Base-by-base conservation (phyloP, 331 rosid genomes). In the Quercus tomentella region DNA sequence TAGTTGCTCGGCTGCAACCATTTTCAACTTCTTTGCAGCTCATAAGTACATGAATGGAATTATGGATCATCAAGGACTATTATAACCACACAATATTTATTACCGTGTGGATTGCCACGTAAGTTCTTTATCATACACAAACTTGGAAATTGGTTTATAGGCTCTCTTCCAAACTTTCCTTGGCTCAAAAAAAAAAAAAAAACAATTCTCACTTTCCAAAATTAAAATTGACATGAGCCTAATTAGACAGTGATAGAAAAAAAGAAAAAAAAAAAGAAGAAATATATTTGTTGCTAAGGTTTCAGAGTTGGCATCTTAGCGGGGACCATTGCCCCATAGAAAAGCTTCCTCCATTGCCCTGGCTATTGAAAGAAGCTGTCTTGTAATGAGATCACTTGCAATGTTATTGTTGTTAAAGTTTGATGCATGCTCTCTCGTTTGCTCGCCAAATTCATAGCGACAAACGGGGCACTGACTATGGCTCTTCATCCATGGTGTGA, bases 401-500 rank as follows among this genome's bases (percentile, higher is more conserved):
- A 55, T 37, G 56, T 54, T 54, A 78, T 43, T 62, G 65, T 49
- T 76, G 65, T 31, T 77, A 30, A 77, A 74, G 70, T 85, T 58
- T 18, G 88, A 69, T 63, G 86, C 7, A 37, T 76, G 28, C 52
- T 58, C 77, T 54, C 37, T 74, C 16, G 15, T 76, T 77, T 56
- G 80, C 73, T 89, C 88, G 23, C 30, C 77, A 55, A 95, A 71
- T 56, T 74, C 77, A 81, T 56, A 90, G 79, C 97, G 90, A 81
- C 97, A 95, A 12, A 90, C 88, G 1, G 97, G 98, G 81, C 98
- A 95, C 51, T 84, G 94, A 1, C 86, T 89, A 18, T 84, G 77
- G 81, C 91, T 91, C 70, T 86, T 88, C 28, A 87, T 77, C 97
- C 97, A 92, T 1, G 97, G 92, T 3, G 91, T 86, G 30, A 95